Base-by-base conservation (phyloP, 148 eudicot genomes). In the Nepenthes mirabilis region DNA sequence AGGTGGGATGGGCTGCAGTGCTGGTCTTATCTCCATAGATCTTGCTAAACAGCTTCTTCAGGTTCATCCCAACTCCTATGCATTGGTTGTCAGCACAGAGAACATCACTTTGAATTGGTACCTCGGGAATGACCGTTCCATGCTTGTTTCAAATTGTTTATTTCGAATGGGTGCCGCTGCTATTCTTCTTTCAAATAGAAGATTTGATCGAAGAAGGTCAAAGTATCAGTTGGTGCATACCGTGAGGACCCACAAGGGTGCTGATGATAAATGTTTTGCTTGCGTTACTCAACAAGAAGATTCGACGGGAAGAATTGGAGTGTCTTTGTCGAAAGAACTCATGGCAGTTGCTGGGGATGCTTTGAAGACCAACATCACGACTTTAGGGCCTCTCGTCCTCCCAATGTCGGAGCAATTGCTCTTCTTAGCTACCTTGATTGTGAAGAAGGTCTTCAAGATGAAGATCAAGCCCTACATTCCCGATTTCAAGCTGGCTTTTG, bases 1-100 rank as follows among this genome's bases (percentile, higher is more conserved):
- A 2, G 33, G 66, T 11, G 66, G 66, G 58, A 63, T 63, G 66
- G 66, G 66, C 7, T 63, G 66, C 58, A 63, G 66, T 40, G 66
- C 66, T 1, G 66, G 66, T 9, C 14, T 53, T 1, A 63, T 63
- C 14, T 63, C 66, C 0, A 43, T 63, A 23, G 66, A 63, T 63
- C 58, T 63, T 14, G 66, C 58, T 32, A 63, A 52, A 11, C 34
- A 52, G 36, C 66, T 63, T 40, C 66, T 52, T 9, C 66, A 63
- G 66, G n/a, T 63, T 14, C 66, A 63, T 63, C 58, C 58, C 8
- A 63, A 53, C 49, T 52, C 66, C 14, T 63, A 63, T 10, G 66
- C 66, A 0, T 53, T 63, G 47, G 66, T 63, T 40, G 66, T 63
- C 13, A 63, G 66, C 66, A 63, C 58, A 2, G 66, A 63, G 49